These are phyloP conservation scores for Niveomyces coronatus DNA, from an alignment of 2,329 filamentous ascomycete genomes.

Conservation along the genomic window DNA sequence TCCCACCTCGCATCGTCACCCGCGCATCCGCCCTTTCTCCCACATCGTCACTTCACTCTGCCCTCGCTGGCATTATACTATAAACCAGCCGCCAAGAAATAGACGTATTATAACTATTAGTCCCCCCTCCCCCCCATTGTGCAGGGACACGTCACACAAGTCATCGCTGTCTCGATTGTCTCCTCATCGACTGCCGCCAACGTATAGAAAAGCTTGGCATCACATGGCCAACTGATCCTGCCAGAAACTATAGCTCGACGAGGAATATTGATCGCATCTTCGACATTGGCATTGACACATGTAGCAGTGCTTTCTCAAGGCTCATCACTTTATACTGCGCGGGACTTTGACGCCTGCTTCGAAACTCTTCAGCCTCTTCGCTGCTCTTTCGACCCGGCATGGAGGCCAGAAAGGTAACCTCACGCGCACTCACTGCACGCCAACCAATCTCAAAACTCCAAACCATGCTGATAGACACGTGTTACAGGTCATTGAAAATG, in stretches of 20 bases:
- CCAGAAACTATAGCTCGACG: no score
- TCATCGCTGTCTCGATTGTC: no score
- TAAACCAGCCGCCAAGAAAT: neutral
- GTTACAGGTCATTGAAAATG: slow-evolving; percentile 41
- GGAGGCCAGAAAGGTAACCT: slow-evolving; percentile 32
- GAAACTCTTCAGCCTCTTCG: neutral
- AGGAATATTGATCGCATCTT: no score
- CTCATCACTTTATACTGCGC: neutral
- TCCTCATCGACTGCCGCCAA: no score
- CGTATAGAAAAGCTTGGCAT: no score
- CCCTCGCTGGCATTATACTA: neutral
- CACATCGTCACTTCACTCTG: neutral
- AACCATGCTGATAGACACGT: no score
- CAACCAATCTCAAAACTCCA: slow-evolving; percentile 16
- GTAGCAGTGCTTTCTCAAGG: no score
- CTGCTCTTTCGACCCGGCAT: slow-evolving; percentile 15
- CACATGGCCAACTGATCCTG: no score
- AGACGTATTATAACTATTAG: no score
- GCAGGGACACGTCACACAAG: no score
- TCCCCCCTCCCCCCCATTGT: no score
- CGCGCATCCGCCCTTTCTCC: neutral
- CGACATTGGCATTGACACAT: no score
- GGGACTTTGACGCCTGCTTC: neutral
- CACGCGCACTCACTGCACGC: slow-evolving; percentile 3
- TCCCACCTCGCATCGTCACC: slow-evolving; percentile 5